These are phyloP conservation scores for Ceriops decandra DNA, from an alignment of 345 rosid species.

Conservation along the genomic window DNA sequence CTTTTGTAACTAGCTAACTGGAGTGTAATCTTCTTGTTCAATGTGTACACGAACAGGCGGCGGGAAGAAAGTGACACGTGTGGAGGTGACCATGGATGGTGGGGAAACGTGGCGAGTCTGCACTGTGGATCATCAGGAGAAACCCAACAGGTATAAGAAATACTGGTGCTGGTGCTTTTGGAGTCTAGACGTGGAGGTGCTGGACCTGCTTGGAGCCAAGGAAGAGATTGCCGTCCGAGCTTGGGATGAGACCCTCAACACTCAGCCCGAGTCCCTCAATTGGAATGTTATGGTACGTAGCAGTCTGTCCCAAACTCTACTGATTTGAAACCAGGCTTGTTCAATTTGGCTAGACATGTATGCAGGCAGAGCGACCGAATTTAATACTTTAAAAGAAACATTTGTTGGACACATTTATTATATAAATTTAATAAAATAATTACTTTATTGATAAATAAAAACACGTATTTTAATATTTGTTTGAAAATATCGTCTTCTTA, in stretches of 20 bases:
- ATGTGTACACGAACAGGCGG: conserved; percentile 45
- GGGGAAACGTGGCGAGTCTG: conserved; percentile 94
- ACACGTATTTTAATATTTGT: too few relatives aligned
- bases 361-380: too few relatives aligned
- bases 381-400: too few relatives aligned
- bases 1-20: too few relatives aligned
- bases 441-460: too few relatives aligned
- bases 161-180: conserved; percentile 99
- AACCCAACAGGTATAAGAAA: conserved; percentile 62
- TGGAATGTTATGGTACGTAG: conserved; percentile 87
- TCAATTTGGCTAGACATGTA: too few relatives aligned
- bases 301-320: neutral
- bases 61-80: conserved; percentile 93
- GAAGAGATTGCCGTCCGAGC: conserved; percentile 92
- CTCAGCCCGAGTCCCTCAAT: conserved; percentile 91
- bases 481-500: too few relatives aligned
- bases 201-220: conserved; percentile 67
- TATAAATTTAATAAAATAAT: too few relatives aligned
- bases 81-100: conserved; percentile 85
- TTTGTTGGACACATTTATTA: too few relatives aligned
- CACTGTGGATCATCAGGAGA: conserved; percentile 65
- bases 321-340: too few relatives aligned
- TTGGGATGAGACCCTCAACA: conserved; percentile 86
- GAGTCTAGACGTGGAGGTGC: conserved; percentile 78
- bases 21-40: conserved; percentile 2